Base-by-base conservation (phyloP, 2,329 filamentous ascomycete genomes). In the Exophiala sp. region DNA sequence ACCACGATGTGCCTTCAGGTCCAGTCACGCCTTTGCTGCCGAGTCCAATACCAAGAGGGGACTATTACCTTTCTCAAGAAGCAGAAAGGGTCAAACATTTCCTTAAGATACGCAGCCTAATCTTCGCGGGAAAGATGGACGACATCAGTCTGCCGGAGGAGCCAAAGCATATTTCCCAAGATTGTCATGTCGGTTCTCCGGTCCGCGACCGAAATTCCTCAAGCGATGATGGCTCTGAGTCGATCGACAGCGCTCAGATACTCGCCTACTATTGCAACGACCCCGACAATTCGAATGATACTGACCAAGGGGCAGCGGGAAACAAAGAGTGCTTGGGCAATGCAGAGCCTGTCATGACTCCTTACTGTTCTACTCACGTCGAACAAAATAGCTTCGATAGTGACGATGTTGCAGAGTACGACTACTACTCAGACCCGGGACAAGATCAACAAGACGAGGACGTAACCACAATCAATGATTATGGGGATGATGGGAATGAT, bases 231-330 rank as follows among this genome's bases (percentile, higher is more conserved):
- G 46, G 44, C 23, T 53, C 50, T 9, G 29, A 32, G 29, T 32
- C 29, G 11, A 34, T 57, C 13, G 46, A 57, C 19, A 56, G 51
- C 34, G 34, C 57, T 11, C 49, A 55, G 21, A 60, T 60, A 14
- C 27, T 60, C 21, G 54, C 56, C n/a, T 53, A 53, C 34, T 60
- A 60, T 30, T 51, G 46, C 41, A 41, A 52, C 38, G 48, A 55
- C 9, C 10, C 13, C 11, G 21, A 37, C 13, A 22, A 27, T 16
- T 27, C 24, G 24, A 35, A n/a, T n/a, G n/a, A n/a, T n/a, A n/a
- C n/a, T n/a, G n/a, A n/a, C n/a, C n/a, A n/a, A n/a, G n/a, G n/a
- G n/a, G 37, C 21, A 34, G 22, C 10, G 19, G 42, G 14, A 22
- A 32, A n/a, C 7, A 32, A n/a, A n/a, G n/a, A n/a, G n/a, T n/a